phyloP scores from a whole-genome alignment of 116 monocot species.

The Cymodocea nodosa region DNA sequence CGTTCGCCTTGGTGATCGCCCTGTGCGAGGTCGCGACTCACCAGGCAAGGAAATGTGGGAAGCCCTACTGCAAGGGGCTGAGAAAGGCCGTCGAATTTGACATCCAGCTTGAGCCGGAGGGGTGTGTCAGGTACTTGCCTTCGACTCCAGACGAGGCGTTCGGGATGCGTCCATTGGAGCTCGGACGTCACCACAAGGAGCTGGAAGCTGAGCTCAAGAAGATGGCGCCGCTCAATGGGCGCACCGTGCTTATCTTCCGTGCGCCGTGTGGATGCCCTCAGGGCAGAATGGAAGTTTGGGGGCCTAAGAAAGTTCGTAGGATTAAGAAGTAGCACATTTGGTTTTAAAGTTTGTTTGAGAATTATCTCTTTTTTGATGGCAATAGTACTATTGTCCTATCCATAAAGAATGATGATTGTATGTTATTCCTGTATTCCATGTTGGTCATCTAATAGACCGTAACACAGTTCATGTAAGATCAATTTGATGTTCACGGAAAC shows the following conservation, averaged over 20 bases:
- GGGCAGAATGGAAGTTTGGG: constrained; percentile 93
- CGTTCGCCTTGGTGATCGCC: constrained; percentile 15
- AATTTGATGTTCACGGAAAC: no score
- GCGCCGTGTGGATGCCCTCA: constrained; percentile 63
- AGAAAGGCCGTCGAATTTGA: constrained; percentile 73
- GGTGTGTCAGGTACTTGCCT: constrained; percentile 50
- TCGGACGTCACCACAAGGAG: constrained; percentile 62
- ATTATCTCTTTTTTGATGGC: no score
- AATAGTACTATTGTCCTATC: no score
- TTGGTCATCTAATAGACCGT: no score
- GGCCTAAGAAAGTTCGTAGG: constrained; percentile 59
- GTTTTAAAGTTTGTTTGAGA: no score
- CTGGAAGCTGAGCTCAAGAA: constrained; percentile 90
- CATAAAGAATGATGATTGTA: no score
- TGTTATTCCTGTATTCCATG: no score
- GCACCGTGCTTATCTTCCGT: constrained; percentile 76
- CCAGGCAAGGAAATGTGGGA: constrained; percentile 48
- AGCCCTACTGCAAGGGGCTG: constrained; percentile 56
- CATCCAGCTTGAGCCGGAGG: constrained; percentile 86
- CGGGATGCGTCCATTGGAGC: constrained; percentile 29
- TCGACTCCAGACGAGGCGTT: constrained; percentile 20
- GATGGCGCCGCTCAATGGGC: constrained; percentile 87
- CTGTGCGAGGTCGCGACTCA: constrained; percentile 36
- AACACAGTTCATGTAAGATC: no score
- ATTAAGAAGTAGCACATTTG: constrained; percentile 45